A percentile compares a stretch with the other conserved stretches of the same genome.
These are phyloP conservation scores for Taphrina wiesneri DNA, from an alignment of 1,139 yeast genomes.

Conservation along the genomic window DNA sequence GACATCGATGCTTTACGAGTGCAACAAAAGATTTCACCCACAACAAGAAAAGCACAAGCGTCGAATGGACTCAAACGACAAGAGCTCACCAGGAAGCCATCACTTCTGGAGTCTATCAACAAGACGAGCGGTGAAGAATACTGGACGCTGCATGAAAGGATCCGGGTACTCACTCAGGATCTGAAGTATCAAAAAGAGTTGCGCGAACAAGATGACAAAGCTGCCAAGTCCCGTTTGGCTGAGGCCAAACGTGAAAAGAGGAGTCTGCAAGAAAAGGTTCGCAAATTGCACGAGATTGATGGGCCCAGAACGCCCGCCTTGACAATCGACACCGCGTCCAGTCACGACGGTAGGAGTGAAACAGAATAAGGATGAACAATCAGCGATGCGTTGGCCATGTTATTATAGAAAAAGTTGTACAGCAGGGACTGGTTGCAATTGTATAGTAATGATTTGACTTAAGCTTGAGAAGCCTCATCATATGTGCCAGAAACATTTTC, in stretches of 20 bases:
- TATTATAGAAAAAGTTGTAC: background rate
- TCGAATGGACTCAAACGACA: background rate
- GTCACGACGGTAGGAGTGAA: background rate
- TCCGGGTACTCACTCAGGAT: conserved; percentile 5
- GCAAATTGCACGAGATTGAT: background rate
- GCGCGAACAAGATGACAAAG: conserved; percentile 18
- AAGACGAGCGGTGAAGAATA: conserved; percentile 6
- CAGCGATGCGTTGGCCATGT: background rate
- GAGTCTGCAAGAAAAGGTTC: background rate
- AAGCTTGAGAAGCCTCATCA: too few relatives aligned
- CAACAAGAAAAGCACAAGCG: background rate
- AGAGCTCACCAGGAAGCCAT: background rate
- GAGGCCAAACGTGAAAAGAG: background rate
- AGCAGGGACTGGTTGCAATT: background rate
- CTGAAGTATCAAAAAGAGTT: conserved; percentile 15
- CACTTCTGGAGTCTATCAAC: background rate
- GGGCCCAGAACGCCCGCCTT: background rate
- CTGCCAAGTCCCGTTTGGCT: conserved; percentile 1
- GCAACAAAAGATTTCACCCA: background rate
- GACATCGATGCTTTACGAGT: background rate
- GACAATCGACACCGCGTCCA: background rate
- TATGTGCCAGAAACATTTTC: too few relatives aligned
- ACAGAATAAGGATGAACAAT: background rate
- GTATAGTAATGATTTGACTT: too few relatives aligned
- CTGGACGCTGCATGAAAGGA: conserved; percentile 18